These are phyloP conservation scores for Cyanidiococcus yangmingshanensis DNA, from an alignment of 23 red algal genomes.

Conservation along the genomic window DNA sequence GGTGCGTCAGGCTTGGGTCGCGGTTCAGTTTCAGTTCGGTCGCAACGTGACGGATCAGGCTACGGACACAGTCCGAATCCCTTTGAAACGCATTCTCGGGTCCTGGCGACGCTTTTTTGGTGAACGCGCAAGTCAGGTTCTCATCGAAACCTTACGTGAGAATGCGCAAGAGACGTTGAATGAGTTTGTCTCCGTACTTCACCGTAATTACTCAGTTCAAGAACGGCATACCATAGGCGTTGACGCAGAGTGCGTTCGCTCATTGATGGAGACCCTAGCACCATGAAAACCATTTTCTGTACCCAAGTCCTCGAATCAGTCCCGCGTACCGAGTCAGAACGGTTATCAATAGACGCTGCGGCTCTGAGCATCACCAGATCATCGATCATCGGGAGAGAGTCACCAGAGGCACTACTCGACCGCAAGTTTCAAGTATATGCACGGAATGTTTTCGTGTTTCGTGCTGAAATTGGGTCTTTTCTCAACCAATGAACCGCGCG, in stretches of 20 bases:
- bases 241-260: conserved; percentile 19
- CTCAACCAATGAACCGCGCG: too few relatives aligned
- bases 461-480: too few relatives aligned
- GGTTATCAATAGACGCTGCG: too few relatives aligned
- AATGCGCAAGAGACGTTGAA: conserved; percentile 1
- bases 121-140: not conserved
- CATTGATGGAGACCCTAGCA: not conserved
- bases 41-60: conserved; percentile 33
- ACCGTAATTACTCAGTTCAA: conserved; percentile 67
- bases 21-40: conserved; percentile 42
- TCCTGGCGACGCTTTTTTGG: not conserved
- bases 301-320: too few relatives aligned
- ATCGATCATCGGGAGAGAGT: too few relatives aligned
- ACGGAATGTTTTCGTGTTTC: too few relatives aligned
- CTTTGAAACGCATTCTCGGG: conserved; percentile 19
- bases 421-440: too few relatives aligned
- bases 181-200: conserved; percentile 47
- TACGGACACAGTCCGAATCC: not conserved
- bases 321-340: too few relatives aligned
- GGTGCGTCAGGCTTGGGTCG: conserved; percentile 36
- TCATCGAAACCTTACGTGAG: not conserved
- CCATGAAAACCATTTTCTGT: not conserved
- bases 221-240: conserved; percentile 68
- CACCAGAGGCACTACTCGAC: too few relatives aligned
- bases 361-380: too few relatives aligned